Evolutionary conservation across 768 basidiomycete species (phyloP).

Genomic region (Clitopilus hobsonii): DNA sequence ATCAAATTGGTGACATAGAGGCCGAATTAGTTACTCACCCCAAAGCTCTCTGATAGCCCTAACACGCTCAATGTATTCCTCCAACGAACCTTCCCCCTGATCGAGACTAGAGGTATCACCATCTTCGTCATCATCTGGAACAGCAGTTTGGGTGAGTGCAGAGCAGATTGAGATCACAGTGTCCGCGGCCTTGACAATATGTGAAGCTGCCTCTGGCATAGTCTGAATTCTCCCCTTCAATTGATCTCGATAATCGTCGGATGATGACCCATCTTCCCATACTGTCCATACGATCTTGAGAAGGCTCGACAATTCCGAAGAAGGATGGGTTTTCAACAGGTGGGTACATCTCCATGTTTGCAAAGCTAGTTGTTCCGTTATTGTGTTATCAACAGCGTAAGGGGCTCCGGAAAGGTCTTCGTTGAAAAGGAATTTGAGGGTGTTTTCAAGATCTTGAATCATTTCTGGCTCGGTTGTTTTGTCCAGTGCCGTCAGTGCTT

Average conservation of each 20-base stretch:
- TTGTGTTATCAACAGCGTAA: not conserved
- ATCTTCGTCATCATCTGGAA: not conserved
- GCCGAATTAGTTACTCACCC: not conserved
- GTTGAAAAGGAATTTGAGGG: not conserved
- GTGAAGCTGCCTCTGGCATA: not conserved
- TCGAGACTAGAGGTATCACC: too few relatives aligned
- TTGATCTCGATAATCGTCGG: not conserved
- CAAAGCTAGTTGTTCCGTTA: not conserved
- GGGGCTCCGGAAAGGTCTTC: not conserved
- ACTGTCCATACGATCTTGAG: not conserved
- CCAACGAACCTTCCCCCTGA: too few relatives aligned
- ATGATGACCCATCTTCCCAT: not conserved
- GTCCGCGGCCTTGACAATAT: not conserved
- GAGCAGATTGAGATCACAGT: not conserved
- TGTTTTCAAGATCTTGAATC: not conserved
- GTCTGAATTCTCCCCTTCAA: not conserved
- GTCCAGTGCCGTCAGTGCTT: not conserved
- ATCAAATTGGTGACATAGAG: too few relatives aligned
- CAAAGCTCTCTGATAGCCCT: not conserved
- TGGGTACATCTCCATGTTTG: not conserved
- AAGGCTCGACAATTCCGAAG: not conserved
- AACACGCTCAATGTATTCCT: not conserved
- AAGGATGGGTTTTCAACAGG: not conserved
- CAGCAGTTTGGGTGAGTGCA: not conserved
- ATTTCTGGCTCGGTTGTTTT: not conserved